Conservation (phyloP, 257 asterid species). For the Cinchona pubescens region DNA sequence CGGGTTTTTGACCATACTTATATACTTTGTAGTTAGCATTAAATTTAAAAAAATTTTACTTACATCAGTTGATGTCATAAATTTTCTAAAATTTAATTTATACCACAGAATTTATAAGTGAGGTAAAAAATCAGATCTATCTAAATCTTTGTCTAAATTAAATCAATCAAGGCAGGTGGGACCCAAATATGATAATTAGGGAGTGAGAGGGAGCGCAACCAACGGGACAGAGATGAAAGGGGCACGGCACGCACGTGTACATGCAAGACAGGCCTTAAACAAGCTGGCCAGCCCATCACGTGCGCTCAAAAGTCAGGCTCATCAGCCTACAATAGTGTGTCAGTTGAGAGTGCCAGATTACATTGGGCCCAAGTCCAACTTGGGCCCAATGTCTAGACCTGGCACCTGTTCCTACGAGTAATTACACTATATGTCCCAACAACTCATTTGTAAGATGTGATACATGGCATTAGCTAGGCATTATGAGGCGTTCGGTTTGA, state of each 20-base stretch:
- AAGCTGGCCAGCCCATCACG: slow-evolving; percentile 58
- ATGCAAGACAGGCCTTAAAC: slow-evolving; percentile 36
- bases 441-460: too few relatives aligned
- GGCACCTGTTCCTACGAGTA: background rate
- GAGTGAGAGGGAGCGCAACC: background rate
- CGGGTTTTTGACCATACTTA: too few relatives aligned
- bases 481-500: too few relatives aligned
- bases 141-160: too few relatives aligned
- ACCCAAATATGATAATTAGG: slow-evolving; percentile 8
- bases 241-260: slow-evolving; percentile 60
- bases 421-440: too few relatives aligned
- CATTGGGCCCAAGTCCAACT: slow-evolving; percentile 13
- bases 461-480: too few relatives aligned
- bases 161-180: slow-evolving; percentile 12
- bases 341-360: slow-evolving; percentile 39
- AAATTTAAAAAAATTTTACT: too few relatives aligned
- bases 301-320: slow-evolving; percentile 35
- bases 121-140: too few relatives aligned
- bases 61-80: too few relatives aligned
- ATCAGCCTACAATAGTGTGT: slow-evolving; percentile 26
- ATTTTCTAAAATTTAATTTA: too few relatives aligned
- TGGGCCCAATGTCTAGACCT: background rate
- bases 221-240: background rate
- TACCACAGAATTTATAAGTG: too few relatives aligned
- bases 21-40: too few relatives aligned